Conservation (phyloP, 768 basidiomycete genomes). For the Podaxis sp. region DNA sequence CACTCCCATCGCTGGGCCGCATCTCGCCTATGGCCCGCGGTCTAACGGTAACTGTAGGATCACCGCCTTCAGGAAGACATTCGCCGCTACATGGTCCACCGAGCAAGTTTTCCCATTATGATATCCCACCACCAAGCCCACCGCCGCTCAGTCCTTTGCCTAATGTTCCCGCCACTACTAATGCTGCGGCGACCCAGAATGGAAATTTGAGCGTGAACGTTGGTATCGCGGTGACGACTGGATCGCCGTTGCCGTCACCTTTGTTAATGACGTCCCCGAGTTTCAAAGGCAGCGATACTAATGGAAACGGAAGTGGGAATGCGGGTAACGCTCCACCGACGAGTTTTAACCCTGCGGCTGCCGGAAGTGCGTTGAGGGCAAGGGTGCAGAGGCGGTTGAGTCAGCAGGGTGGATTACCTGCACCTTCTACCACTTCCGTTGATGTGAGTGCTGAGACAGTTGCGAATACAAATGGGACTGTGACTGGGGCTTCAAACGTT, state of each 20-base stretch:
- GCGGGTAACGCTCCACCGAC: not conserved
- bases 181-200: not conserved
- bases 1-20: not conserved
- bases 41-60: not conserved
- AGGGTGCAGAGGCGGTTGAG: slow-evolving; percentile 7
- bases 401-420: not conserved
- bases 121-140: slow-evolving; percentile 48
- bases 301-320: not conserved
- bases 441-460: not conserved
- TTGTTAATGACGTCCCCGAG: slow-evolving; percentile 3
- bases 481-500: not conserved
- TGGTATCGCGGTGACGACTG: slow-evolving; percentile 7
- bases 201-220: slow-evolving; percentile 8
- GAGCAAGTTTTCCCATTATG: slow-evolving; percentile 41
- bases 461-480: not conserved
- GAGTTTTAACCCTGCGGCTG: slow-evolving; percentile 1
- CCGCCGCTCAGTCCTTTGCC: slow-evolving; percentile 44
- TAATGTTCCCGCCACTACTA: slow-evolving; percentile 20
- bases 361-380: slow-evolving; percentile 8
- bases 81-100: slow-evolving; percentile 26
- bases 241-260: slow-evolving; percentile 8
- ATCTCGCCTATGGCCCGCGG: slow-evolving; percentile 13
- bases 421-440: not conserved
- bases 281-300: not conserved
- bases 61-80: slow-evolving; percentile 2